A percentile compares a stretch with the other conserved stretches of the same genome.
Evolutionary conservation across 2,329 filamentous ascomycete genomes (phyloP).

Genomic region (Setomelanomma holmii): DNA sequence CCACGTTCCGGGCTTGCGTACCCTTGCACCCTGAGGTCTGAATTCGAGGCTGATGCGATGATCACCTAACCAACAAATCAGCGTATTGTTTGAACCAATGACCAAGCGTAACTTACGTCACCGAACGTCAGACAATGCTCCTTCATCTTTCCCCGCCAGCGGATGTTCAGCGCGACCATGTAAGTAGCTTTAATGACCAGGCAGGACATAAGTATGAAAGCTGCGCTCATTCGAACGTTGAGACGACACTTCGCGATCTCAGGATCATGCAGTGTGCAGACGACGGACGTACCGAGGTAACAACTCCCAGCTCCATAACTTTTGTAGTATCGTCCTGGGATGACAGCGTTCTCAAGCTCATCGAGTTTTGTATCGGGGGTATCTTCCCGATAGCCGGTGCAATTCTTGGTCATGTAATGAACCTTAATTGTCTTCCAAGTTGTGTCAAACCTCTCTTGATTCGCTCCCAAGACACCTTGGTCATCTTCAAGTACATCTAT

Average conservation of each 20-base stretch:
- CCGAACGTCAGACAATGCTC: constrained; percentile 40
- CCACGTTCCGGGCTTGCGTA: constrained; percentile 1
- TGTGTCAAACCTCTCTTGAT: constrained; percentile 5
- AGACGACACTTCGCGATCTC: constrained; percentile 28
- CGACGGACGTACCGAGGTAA: constrained; percentile 11
- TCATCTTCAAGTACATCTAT: constrained; percentile 5
- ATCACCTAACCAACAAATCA: constrained; percentile 8
- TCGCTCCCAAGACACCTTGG: neutral
- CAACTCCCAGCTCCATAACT: constrained; percentile 20
- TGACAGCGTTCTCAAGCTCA: constrained; percentile 6
- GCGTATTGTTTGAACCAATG: neutral
- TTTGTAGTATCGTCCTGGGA: neutral
- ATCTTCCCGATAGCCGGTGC: constrained; percentile 19
- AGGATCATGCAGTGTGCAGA: constrained; percentile 15
- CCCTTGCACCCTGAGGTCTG: constrained; percentile 37
- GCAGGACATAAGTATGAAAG: constrained; percentile 32
- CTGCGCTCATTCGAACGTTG: constrained; percentile 41
- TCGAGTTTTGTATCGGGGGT: constrained; percentile 14
- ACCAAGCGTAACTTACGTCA: too few relatives aligned
- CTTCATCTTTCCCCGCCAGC: constrained; percentile 33
- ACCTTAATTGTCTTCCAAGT: constrained; percentile 21
- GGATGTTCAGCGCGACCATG: constrained; percentile 37
- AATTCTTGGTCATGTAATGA: constrained; percentile 13
- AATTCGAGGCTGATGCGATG: constrained; percentile 35
- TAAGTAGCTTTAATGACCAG: constrained; percentile 37